Conservation (phyloP, 768 basidiomycete species). For the Sarcomyxa edulis region DNA sequence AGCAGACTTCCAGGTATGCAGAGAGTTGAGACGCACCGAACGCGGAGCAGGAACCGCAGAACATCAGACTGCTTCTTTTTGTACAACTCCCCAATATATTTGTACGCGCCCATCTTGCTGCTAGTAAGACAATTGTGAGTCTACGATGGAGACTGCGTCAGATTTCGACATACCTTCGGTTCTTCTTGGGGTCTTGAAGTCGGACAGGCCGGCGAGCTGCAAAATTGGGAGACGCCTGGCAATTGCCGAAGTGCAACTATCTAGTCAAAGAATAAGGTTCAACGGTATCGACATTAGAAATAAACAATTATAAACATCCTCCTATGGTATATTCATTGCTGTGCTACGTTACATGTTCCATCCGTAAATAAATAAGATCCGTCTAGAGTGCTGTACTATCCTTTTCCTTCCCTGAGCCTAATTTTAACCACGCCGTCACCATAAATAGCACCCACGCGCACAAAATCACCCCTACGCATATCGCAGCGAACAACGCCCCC, state of each 20-base stretch:
- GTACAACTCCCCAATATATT: slow-evolving; percentile 96
- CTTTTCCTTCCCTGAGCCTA: slow-evolving; percentile 39
- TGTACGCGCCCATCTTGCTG: slow-evolving; percentile 87
- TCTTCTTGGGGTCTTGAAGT: slow-evolving; percentile 33
- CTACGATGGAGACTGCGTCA: slow-evolving; percentile 11
- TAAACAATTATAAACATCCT: no score
- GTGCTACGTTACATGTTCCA: no score
- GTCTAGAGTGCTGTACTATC: no score
- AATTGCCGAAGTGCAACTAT: slow-evolving; percentile 26
- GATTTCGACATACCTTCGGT: slow-evolving; percentile 26
- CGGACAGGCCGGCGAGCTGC: slow-evolving; percentile 28
- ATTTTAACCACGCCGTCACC: slow-evolving; percentile 50
- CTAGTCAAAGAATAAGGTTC: no score
- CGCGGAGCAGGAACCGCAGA: slow-evolving; percentile 95
- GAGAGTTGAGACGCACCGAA: slow-evolving; percentile 55
- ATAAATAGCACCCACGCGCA: slow-evolving; percentile 63
- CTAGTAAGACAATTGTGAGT: slow-evolving; percentile 19
- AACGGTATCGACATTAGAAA: no score
- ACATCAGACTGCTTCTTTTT: slow-evolving; percentile 99
- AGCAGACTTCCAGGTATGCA: no score
- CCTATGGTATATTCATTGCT: no score
- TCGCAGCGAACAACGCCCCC: slow-evolving; percentile 48
- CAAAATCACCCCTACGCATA: slow-evolving; percentile 37
- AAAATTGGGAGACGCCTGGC: slow-evolving; percentile 36
- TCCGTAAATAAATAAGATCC: no score